A percentile compares a stretch with the other conserved stretches of the same genome.
These are phyloP conservation scores for Aspergillus nidulans DNA, from an alignment of 495 filamentous ascomycete species.

Conservation along the genomic window DNA sequence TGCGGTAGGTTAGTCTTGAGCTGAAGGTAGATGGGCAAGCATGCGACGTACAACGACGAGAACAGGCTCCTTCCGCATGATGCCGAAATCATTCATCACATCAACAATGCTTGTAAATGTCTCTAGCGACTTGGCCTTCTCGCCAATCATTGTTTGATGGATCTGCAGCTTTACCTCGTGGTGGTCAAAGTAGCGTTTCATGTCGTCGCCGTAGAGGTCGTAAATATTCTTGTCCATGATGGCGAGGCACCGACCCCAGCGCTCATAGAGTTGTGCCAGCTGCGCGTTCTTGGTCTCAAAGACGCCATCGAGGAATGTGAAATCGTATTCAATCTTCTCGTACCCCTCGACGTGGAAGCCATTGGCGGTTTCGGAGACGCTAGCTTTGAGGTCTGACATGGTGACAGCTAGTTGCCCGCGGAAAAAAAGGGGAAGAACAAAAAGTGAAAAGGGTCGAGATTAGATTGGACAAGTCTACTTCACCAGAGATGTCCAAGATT, in stretches of 20 bases:
- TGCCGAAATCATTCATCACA: constrained; percentile 1
- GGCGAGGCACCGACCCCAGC: constrained; percentile 3
- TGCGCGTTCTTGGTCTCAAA: neutral
- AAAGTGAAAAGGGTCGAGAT: too few relatives aligned
- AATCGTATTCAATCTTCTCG: neutral
- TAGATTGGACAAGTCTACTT: too few relatives aligned
- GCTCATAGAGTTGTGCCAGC: neutral
- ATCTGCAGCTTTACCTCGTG: neutral
- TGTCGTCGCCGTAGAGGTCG: neutral
- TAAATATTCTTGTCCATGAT: constrained; percentile 11
- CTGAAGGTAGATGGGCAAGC: too few relatives aligned
- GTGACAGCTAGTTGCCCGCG: neutral
- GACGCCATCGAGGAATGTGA: constrained; percentile 3
- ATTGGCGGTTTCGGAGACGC: neutral
- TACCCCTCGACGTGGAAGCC: constrained; percentile 7
- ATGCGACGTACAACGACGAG: constrained; percentile 1
- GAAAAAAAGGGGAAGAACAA: too few relatives aligned
- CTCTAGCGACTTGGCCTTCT: constrained; percentile 3
- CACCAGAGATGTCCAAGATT: neutral
- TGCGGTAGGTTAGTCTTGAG: neutral
- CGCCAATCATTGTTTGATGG: constrained; percentile 3
- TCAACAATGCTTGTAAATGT: constrained; percentile 1
- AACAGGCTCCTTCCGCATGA: constrained; percentile 2
- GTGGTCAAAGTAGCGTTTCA: neutral
- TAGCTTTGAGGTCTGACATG: constrained; percentile 2